phyloP scores from a whole-genome alignment of 108 stramenopile species.

The Skeletonema menzelii region DNA sequence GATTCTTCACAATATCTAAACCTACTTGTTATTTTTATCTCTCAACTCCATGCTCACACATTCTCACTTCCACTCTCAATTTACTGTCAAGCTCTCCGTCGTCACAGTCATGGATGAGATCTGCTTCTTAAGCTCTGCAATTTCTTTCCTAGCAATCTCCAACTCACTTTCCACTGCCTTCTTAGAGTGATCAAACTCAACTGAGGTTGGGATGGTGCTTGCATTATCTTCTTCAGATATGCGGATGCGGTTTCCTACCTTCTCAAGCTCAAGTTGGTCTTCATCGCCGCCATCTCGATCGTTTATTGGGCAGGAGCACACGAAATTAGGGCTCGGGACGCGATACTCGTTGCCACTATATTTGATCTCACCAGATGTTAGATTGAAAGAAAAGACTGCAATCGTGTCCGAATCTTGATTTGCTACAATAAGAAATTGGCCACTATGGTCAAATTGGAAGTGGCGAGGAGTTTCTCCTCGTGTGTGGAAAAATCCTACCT shows the following conservation, averaged over 20 bases:
- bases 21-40: too few species aligned
- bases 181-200: constrained; percentile 19
- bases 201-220: constrained; percentile 24
- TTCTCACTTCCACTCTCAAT: too few species aligned
- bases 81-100: background rate
- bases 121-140: constrained; percentile 31
- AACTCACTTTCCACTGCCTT: constrained; percentile 25
- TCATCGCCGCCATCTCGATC: constrained; percentile 32
- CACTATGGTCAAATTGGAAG: constrained; percentile 91
- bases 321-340: constrained; percentile 92
- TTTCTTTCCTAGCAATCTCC: constrained; percentile 39
- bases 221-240: background rate
- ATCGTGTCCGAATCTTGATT: constrained; percentile 94
- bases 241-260: constrained; percentile 3
- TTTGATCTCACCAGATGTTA: constrained; percentile 80
- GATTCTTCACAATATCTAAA: too few species aligned
- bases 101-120: constrained; percentile 6
- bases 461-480: constrained; percentile 93
- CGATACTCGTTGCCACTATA: constrained; percentile 91
- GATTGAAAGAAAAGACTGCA: constrained; percentile 88
- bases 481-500: constrained; percentile 92
- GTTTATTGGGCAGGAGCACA: constrained; percentile 79
- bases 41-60: too few species aligned
- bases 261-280: constrained; percentile 9
- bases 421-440: constrained; percentile 89